phyloP scores from a whole-genome alignment of 805 yeast genomes.

The Candida schatavii region DNA sequence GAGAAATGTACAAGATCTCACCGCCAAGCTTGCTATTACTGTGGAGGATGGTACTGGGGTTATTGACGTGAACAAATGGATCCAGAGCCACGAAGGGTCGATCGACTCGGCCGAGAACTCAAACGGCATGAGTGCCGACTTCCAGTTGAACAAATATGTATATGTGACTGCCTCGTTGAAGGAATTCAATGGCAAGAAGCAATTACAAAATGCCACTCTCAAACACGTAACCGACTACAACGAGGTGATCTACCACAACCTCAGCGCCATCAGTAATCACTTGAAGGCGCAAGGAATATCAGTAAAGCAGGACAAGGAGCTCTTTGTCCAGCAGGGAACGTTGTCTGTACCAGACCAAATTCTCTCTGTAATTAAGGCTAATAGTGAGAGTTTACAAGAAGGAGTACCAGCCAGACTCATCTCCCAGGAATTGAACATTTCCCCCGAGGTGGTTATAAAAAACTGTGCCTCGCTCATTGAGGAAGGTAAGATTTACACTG shows the following conservation, averaged over 20 bases:
- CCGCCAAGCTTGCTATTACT: constrained; percentile 53
- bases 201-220: constrained; percentile 61
- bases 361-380: constrained; percentile 45
- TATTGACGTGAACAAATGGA: constrained; percentile 65
- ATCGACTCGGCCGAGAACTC: constrained; percentile 27
- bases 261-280: constrained; percentile 60
- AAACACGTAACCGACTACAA: constrained; percentile 60
- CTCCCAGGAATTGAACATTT: constrained; percentile 51
- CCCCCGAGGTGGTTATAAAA: constrained; percentile 47
- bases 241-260: constrained; percentile 64
- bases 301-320: constrained; percentile 17
- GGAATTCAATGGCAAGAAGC: constrained; percentile 63
- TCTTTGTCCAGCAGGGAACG: constrained; percentile 27
- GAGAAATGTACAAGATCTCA: constrained; percentile 59
- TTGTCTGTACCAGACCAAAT: constrained; percentile 40
- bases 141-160: constrained; percentile 54
- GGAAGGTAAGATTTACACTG: constrained; percentile 65
- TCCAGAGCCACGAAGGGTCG: constrained; percentile 18
- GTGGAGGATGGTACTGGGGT: constrained; percentile 78
- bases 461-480: constrained; percentile 58
- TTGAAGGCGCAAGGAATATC: constrained; percentile 52
- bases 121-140: constrained; percentile 32
- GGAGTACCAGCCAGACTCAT: constrained; percentile 71
- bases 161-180: constrained; percentile 46
- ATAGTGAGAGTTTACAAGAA: constrained; percentile 60